These are phyloP conservation scores for Plectosphaerella plurivora DNA, from an alignment of 2,329 filamentous ascomycete species.

Conservation along the genomic window DNA sequence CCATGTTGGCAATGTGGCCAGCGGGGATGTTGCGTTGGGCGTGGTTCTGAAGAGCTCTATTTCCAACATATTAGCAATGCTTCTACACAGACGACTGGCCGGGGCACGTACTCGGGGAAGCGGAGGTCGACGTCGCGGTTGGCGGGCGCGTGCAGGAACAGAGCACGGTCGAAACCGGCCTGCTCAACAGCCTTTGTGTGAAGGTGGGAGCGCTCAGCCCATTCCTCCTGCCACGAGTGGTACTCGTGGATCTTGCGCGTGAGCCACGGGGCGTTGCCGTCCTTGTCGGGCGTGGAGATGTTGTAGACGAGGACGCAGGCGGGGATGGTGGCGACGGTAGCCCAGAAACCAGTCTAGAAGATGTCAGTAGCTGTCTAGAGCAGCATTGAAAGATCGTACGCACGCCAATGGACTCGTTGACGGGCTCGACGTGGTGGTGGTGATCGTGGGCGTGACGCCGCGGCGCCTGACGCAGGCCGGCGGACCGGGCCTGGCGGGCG, in stretches of 20 bases:
- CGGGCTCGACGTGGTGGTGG: constrained; percentile 37
- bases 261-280: constrained; percentile 46
- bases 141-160: constrained; percentile 39
- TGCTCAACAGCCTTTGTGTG: constrained; percentile 49
- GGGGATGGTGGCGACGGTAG: constrained; percentile 40
- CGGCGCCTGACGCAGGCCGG: constrained; percentile 23
- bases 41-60: constrained; percentile 45
- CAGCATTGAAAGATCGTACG: constrained; percentile 21
- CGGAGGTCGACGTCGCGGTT: constrained; percentile 47
- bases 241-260: constrained; percentile 41
- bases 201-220: constrained; percentile 48
- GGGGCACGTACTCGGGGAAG: constrained; percentile 50
- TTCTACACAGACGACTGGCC: not conserved
- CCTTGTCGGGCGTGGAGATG: constrained; percentile 39
- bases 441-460: constrained; percentile 51
- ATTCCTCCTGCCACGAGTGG: constrained; percentile 41
- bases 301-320: constrained; percentile 40
- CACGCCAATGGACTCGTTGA: constrained; percentile 55
- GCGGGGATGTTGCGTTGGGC: constrained; percentile 50
- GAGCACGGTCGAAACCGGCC: constrained; percentile 53
- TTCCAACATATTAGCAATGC: not conserved
- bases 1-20: constrained; percentile 49
- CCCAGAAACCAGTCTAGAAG: constrained; percentile 43
- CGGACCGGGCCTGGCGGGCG: constrained; percentile 29
- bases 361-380: too few relatives aligned